Evolutionary conservation across 2,329 filamentous ascomycete species (phyloP).

Genomic region (Pseudocercospora pini-densiflorae): DNA sequence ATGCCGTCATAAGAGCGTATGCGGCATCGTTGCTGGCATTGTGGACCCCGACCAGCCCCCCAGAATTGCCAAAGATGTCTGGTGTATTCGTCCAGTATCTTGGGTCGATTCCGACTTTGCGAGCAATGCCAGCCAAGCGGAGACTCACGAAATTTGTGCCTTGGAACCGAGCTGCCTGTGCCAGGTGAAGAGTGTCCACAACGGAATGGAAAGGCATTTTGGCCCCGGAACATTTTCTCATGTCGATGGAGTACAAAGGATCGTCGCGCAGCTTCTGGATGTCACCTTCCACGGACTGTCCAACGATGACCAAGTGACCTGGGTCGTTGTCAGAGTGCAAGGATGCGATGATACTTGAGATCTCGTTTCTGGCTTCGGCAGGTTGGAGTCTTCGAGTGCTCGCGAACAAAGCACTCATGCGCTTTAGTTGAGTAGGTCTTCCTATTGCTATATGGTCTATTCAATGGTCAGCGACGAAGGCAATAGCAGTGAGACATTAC

Average conservation of each 20-base stretch:
- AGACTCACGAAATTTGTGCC: neutral
- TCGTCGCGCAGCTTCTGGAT: neutral
- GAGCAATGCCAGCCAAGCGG: slow-evolving; percentile 9
- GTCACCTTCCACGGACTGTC: slow-evolving; percentile 3
- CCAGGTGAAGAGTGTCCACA: slow-evolving; percentile 10
- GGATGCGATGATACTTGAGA: neutral
- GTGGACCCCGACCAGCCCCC: neutral
- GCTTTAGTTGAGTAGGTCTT: neutral
- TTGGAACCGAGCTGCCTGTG: neutral
- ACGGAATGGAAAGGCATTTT: neutral
- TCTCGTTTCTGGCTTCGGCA: neutral
- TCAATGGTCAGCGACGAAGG: neutral
- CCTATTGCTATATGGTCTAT: slow-evolving; percentile 10
- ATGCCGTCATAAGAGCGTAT: slow-evolving; percentile 14
- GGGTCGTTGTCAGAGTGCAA: neutral
- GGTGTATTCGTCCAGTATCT: neutral
- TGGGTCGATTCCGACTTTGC: slow-evolving; percentile 10
- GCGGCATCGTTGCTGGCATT: slow-evolving; percentile 23
- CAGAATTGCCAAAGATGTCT: neutral
- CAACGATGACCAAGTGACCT: slow-evolving; percentile 1
- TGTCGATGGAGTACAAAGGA: neutral
- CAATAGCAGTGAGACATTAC: neutral
- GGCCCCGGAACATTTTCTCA: neutral
- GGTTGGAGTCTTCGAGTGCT: neutral
- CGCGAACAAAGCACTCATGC: neutral